A percentile compares a stretch with the other conserved stretches of the same genome.
These are phyloP conservation scores for Pouteria glomerata DNA, from an alignment of 148 eudicot genomes.

Conservation along the genomic window DNA sequence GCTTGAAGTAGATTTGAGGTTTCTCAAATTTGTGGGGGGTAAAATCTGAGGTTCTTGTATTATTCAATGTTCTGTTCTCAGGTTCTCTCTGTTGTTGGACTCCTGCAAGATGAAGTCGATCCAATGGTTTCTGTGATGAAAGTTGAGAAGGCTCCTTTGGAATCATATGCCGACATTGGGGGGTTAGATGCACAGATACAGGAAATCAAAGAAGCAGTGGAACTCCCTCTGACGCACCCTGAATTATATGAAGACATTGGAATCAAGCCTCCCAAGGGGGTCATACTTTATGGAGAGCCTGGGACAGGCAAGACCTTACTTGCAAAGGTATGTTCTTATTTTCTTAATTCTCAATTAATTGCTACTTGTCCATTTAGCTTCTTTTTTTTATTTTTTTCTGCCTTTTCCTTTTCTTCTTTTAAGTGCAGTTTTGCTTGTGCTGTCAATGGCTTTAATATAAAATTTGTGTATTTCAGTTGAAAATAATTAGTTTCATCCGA, in stretches of 20 bases:
- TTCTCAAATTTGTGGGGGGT: not conserved
- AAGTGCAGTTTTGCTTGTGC: not conserved
- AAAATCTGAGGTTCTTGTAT: not conserved
- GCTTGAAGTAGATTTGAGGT: not conserved
- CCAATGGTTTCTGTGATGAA: slow-evolving; percentile 99
- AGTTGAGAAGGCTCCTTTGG: slow-evolving; percentile 96
- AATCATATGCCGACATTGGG: slow-evolving; percentile 97
- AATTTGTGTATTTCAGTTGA: not conserved
- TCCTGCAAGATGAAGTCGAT: slow-evolving; percentile 96
- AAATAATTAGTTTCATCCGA: not conserved
- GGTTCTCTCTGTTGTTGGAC: slow-evolving; percentile 99
- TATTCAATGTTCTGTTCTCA: slow-evolving; percentile 15
- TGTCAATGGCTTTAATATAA: not conserved
- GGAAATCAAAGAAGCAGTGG: slow-evolving; percentile 98
- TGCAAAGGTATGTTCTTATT: slow-evolving; percentile 62
- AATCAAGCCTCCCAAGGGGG: slow-evolving; percentile 96
- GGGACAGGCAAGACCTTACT: slow-evolving; percentile 97
- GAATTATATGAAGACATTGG: slow-evolving; percentile 98
- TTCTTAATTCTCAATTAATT: not conserved
- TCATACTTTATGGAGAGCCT: slow-evolving; percentile 95
- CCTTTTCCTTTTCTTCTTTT: not conserved
- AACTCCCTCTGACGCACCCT: slow-evolving; percentile 94
- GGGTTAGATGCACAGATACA: slow-evolving; percentile 98
- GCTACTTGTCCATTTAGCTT: not conserved
- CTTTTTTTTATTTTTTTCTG: not conserved